phyloP scores from a whole-genome alignment of 805 yeast genomes.

The Isabelozyma gotoi region DNA sequence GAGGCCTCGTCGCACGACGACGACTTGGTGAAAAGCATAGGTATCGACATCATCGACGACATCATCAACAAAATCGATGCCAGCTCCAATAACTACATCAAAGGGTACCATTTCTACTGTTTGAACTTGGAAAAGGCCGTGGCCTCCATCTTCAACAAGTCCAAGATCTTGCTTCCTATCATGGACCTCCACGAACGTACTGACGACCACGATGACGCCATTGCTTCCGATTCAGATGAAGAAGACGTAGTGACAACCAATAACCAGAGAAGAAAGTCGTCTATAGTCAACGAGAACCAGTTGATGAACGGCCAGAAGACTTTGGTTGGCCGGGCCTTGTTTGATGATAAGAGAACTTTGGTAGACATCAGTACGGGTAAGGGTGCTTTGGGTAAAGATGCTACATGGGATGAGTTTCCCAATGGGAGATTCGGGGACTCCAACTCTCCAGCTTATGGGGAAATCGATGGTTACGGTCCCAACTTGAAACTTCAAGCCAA shows the following conservation, averaged over 20 bases:
- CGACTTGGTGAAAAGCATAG: conserved; percentile 76
- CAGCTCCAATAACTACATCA: conserved; percentile 56
- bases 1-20: conserved; percentile 62
- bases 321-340: conserved; percentile 24
- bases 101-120: conserved; percentile 90
- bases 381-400: conserved; percentile 82
- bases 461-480: conserved; percentile 96
- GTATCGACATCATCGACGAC: conserved; percentile 70
- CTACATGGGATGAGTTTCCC: conserved; percentile 97
- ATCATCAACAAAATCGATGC: conserved; percentile 58
- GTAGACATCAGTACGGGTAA: conserved; percentile 81
- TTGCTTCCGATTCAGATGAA: conserved; percentile 40
- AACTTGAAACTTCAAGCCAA: conserved; percentile 71
- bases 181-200: conserved; percentile 37
- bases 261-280: conserved; percentile 31
- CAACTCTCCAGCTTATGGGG: conserved; percentile 95
- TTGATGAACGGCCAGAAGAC: conserved; percentile 16
- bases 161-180: conserved; percentile 48
- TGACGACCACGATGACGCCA: conserved; percentile 26
- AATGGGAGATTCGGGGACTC: conserved; percentile 96
- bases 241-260: conserved; percentile 20
- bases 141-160: conserved; percentile 74
- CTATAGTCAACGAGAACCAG: conserved; percentile 43
- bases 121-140: conserved; percentile 89
- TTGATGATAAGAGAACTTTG: conserved; percentile 49